A percentile compares a stretch with the other conserved stretches of the same genome.
Evolutionary conservation across 495 filamentous ascomycete genomes (phyloP).

Genomic region (Astrocystis sublimbata): DNA sequence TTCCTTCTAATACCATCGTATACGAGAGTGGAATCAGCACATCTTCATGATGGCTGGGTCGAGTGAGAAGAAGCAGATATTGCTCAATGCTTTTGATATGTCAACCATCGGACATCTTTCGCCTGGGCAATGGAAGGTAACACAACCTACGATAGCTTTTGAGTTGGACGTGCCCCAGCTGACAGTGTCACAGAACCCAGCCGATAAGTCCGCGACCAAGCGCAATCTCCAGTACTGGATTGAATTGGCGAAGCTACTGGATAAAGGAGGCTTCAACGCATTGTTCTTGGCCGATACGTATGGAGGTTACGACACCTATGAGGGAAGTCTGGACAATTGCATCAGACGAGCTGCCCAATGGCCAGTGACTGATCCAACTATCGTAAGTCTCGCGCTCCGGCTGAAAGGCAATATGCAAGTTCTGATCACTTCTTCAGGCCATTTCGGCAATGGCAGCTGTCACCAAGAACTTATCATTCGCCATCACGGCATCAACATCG

Average conservation of each 20-base stretch:
- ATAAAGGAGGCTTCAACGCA: conserved; percentile 59
- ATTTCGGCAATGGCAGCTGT: conserved; percentile 59
- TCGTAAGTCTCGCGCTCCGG: conserved; percentile 45
- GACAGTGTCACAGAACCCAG: conserved; percentile 47
- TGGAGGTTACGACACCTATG: conserved; percentile 58
- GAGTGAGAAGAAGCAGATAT: conserved; percentile 39
- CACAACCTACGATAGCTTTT: conserved; percentile 4
- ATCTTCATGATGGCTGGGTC: neutral
- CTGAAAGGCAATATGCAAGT: neutral
- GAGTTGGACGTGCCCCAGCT: neutral
- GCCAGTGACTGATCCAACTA: conserved; percentile 54
- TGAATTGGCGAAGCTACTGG: conserved; percentile 60
- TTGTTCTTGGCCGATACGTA: conserved; percentile 64
- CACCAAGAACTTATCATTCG: conserved; percentile 56
- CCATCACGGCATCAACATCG: conserved; percentile 58
- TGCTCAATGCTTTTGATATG: conserved; percentile 52
- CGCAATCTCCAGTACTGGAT: conserved; percentile 60
- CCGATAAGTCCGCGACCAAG: conserved; percentile 58
- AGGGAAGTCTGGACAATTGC: conserved; percentile 53
- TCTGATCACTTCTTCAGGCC: conserved; percentile 24
- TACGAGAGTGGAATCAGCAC: conserved; percentile 3
- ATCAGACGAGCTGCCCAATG: conserved; percentile 54
- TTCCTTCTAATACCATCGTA: neutral
- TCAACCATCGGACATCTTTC: conserved; percentile 45
- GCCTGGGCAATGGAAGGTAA: conserved; percentile 53